Base-by-base conservation (phyloP, 441 rosid genomes). In the Adansonia gregorii region DNA sequence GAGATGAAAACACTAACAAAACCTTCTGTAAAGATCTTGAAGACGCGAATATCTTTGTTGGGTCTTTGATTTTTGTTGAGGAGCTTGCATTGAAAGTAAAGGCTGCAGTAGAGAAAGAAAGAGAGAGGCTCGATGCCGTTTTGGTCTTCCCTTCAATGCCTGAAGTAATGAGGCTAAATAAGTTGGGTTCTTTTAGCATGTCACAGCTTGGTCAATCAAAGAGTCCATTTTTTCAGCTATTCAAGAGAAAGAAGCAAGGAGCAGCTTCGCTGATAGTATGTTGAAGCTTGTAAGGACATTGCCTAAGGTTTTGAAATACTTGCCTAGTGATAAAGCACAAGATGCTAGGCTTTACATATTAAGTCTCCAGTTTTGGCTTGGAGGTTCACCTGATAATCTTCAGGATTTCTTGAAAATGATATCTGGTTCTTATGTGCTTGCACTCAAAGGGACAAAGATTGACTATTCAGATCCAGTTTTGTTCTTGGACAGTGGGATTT, bases 111-210 rank as follows among this genome's bases (percentile, higher is more conserved):
- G 99, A 96, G 93, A 96, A 91, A 79, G 89, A 94, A 65, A 89
- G 98, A 85, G 98, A 94, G 67, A 90, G 98, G 81, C 90, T 96
- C 70, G 95, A 96, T 73, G 97, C 99, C 3, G 99, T 96, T 69
- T 87, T 96, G 71, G 98, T 96, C 59, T 96, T 96, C 90, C 99
- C 99, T 81, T 96, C 98, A 51, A 96, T 96, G 99, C 99, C 99
- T 43, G 99, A 94, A 83, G 97, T 94, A 60, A 94, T 96, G 98
- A 92, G 98, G 83, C 87, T 96, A 0, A 96, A 94, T 88, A 96
- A 96, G 77, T 83, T 96, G 83, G 99, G 99, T 41, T 94, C 99
- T 59, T 96, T 96, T 73, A 93, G 95, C 31, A 94, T 96, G 99
- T 93, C 98, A 48, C 99, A 96, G 82, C 88, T 96, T 45, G 99